Conservation (phyloP, 306 rosid species). For the Glycine tomentella region DNA sequence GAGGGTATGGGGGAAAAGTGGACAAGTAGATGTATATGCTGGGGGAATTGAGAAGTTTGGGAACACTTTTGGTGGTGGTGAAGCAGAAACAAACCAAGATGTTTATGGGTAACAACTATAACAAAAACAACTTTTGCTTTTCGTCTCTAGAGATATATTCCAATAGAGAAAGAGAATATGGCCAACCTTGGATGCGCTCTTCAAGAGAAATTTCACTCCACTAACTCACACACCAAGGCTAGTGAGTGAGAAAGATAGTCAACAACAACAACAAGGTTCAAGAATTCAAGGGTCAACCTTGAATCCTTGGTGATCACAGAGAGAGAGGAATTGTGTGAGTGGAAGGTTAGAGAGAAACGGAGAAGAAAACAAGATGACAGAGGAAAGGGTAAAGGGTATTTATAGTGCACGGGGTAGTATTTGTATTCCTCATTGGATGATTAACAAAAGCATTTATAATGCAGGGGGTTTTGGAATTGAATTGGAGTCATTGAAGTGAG, state of each 20-base stretch:
- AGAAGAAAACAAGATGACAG: conserved; percentile 37
- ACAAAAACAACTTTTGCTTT: conserved; percentile 47
- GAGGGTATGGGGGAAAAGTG: conserved; percentile 27
- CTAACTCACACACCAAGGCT: not conserved
- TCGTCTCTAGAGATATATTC: conserved; percentile 40
- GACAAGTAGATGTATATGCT: conserved; percentile 26
- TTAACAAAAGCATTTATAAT: not conserved
- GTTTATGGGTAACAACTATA: conserved; percentile 31
- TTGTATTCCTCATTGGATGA: not conserved
- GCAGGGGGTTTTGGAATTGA: not conserved
- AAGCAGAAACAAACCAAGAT: conserved; percentile 27
- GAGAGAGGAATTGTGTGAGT: not conserved
- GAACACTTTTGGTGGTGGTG: conserved; percentile 32
- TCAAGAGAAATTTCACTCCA: conserved; percentile 28
- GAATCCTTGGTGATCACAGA: not conserved
- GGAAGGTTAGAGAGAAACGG: not conserved
- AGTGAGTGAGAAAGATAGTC: not conserved
- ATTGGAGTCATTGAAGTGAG: not conserved
- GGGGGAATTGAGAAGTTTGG: conserved; percentile 45
- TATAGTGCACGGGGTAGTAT: conserved; percentile 48
- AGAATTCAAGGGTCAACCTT: not conserved
- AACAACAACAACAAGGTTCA: not conserved
- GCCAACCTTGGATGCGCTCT: conserved; percentile 32
- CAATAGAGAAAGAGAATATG: conserved; percentile 30
- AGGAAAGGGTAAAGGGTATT: conserved; percentile 32